Evolutionary conservation across 305 asterid species (phyloP).

Genomic region (Fraxinus paxiana): DNA sequence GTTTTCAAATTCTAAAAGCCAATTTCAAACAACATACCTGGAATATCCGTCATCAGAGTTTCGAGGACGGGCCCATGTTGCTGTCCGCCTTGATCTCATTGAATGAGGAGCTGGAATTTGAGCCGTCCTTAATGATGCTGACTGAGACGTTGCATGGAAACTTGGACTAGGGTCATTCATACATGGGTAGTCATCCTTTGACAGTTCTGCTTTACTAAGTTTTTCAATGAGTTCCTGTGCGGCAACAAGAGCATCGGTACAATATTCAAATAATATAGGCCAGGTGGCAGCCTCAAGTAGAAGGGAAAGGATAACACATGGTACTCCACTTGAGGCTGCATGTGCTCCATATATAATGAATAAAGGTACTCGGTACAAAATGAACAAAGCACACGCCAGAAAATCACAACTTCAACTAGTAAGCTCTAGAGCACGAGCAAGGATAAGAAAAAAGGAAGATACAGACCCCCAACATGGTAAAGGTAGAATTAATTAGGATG

Average conservation of each 20-base stretch:
- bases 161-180: constrained; percentile 95
- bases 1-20: not conserved
- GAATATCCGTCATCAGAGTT: constrained; percentile 97
- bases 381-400: not conserved
- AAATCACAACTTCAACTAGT: not conserved
- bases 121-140: constrained; percentile 49
- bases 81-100: constrained; percentile 84
- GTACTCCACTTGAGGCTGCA: not conserved
- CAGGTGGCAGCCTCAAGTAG: not conserved
- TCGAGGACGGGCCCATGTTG: constrained; percentile 99
- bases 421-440: not conserved
- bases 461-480: not conserved
- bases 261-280: not conserved
- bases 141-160: constrained; percentile 58
- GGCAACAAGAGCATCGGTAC: constrained; percentile 20
- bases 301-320: not conserved
- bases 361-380: not conserved
- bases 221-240: constrained; percentile 84
- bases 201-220: constrained; percentile 73
- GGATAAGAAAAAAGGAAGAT: not conserved
- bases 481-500: not conserved
- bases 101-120: constrained; percentile 74
- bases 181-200: constrained; percentile 82
- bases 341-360: not conserved
- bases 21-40: constrained; percentile 43